Base-by-base conservation (phyloP, 2,329 filamentous ascomycete genomes). In the Cladorrhinum sp. region DNA sequence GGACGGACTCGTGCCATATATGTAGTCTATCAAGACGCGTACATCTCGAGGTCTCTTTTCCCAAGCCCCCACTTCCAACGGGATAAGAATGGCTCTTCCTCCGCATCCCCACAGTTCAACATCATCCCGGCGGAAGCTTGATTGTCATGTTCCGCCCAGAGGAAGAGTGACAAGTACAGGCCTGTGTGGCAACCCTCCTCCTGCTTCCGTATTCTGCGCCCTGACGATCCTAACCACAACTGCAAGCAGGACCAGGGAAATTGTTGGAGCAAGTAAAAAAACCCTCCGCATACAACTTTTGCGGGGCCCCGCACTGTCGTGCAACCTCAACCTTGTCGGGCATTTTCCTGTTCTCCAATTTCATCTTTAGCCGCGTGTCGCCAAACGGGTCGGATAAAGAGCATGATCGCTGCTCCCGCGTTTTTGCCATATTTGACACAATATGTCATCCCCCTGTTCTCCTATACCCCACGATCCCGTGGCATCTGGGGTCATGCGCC, bases 361-460 rank as follows among this genome's bases (percentile, higher is more conserved):
- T 41, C 29, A 57, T 56, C 32, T 64, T 65, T 65, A 65, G 62
- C 64, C 64, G 64, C 62, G 25, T 41, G 18, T 25, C 18, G 32
- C 25, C 49, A 45, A 36, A 52, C 62, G 54, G 48, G 12, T 50
- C 64, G 64, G 64, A 22, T 65, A 65, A 65, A 64, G 36, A 18
- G 24, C 27, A 23, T 3, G 13, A 12, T 7, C 32, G 27, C 29
- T 36, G 41, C 41, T 25, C 50, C 36, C 36, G 36, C 56, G 50
- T 58, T 65, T 65, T 64, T 64, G 58, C 62, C 62, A 64, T 59
- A 64, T 60, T 57, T 52, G 22, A n/a, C 22, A 57, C 50, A 58
- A 63, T 63, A 60, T 58, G 18, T 7, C 10, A 27, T n/a, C 32
- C 50, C 57, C 54, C 57, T 53, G 41, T 6, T 52, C 3, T 9